Evolutionary conservation across 495 filamentous ascomycete species (phyloP).

Genomic region (Penicillium crystallinum): DNA sequence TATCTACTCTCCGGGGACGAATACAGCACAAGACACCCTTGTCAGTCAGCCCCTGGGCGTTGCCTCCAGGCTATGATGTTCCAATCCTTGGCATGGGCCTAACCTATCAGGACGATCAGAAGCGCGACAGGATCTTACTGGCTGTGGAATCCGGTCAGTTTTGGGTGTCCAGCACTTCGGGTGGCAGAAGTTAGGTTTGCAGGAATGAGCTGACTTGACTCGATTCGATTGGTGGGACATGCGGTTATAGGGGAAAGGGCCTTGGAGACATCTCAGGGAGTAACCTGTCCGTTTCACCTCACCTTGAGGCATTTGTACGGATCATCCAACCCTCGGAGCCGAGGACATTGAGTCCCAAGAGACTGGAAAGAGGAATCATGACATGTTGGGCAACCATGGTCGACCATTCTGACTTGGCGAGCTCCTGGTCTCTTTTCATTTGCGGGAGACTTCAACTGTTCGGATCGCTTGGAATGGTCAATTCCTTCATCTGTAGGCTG

Average conservation of each 20-base stretch:
- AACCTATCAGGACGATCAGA: too few species aligned
- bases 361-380: background rate
- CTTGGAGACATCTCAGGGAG: background rate
- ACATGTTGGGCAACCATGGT: constrained; percentile 10
- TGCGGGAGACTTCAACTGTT: too few species aligned
- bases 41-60: too few species aligned
- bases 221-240: background rate
- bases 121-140: background rate
- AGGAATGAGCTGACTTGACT: background rate
- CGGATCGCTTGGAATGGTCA: too few species aligned
- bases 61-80: too few species aligned
- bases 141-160: background rate
- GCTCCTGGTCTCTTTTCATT: background rate
- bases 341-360: background rate
- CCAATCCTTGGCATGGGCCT: too few species aligned
- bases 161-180: constrained; percentile 3
- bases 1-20: too few species aligned
- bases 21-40: too few species aligned
- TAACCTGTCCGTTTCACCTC: background rate
- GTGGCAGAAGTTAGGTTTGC: constrained; percentile 10
- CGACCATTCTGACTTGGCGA: background rate
- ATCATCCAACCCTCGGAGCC: constrained; percentile 8
- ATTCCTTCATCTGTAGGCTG: background rate
- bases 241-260: background rate
- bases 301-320: constrained; percentile 2